Percentiles rank a stretch among this genome's conserved stretches.
phyloP scores from a whole-genome alignment of 257 asterid genomes.

The Vinca minor region DNA sequence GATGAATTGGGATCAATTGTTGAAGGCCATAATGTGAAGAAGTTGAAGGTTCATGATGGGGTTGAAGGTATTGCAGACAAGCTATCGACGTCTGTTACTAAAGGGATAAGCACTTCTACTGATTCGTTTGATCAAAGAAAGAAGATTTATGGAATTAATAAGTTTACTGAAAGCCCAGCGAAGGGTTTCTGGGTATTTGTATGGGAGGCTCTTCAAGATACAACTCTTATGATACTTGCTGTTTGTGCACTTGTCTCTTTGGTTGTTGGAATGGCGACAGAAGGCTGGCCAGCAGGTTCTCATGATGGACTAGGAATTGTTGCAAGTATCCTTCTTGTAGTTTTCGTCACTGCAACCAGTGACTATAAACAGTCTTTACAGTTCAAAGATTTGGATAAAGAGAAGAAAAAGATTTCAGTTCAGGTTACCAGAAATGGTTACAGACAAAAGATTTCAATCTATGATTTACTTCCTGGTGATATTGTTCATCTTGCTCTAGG shows the following conservation, averaged over 20 bases:
- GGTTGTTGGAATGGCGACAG: conserved; percentile 73
- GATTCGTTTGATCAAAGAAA: conserved; percentile 44
- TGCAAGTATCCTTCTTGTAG: conserved; percentile 83
- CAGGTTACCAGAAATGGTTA: conserved; percentile 80
- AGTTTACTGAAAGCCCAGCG: conserved; percentile 67
- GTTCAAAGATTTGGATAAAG: conserved; percentile 84
- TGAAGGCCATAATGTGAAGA: conserved; percentile 59
- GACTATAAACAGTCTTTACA: conserved; percentile 78
- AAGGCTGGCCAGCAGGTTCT: conserved; percentile 92
- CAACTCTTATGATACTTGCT: conserved; percentile 90
- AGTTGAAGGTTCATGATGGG: conserved; percentile 65
- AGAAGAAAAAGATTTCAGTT: conserved; percentile 69
- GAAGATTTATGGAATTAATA: conserved; percentile 58
- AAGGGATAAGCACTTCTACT: conserved; percentile 49
- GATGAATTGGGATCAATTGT: conserved; percentile 73
- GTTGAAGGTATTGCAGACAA: conserved; percentile 56
- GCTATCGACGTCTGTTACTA: conserved; percentile 44
- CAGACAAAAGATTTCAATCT: conserved; percentile 70
- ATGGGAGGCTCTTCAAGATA: conserved; percentile 94
- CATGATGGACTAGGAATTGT: conserved; percentile 90
- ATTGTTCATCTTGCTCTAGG: conserved; percentile 80
- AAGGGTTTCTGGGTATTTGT: conserved; percentile 79
- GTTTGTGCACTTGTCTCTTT: conserved; percentile 71
- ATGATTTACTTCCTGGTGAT: conserved; percentile 79
- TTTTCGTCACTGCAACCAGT: conserved; percentile 81